Base-by-base conservation (phyloP, 768 basidiomycete genomes). In the Galerina marginata region DNA sequence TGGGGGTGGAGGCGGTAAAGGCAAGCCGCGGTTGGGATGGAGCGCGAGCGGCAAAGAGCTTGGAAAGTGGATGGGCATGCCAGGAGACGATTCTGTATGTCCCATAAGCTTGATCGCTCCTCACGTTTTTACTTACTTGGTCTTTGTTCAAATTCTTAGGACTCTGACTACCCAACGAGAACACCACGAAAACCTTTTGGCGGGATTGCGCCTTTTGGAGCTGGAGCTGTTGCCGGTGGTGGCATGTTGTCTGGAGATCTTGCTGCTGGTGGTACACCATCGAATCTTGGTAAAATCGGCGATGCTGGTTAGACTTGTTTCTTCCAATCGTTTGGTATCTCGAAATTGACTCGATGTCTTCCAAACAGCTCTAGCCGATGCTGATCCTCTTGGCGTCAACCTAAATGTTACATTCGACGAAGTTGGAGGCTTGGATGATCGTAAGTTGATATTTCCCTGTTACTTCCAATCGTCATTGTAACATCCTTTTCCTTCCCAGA, bases 341-440 rank as follows among this genome's bases (percentile, higher is more conserved):
- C 65, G 33, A 65, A 61, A 46, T 42, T 65, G 40, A 61, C 62
- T 45, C 16, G 70, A 58, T 59, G 42, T 46, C 53, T 40, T 46
- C 5, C 15, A 53, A 39, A 61, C 47, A 93, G 95, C 87, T 42
- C 84, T 96, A 14, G 95, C 96, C 7, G 97, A 99, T 71, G 91
- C 93, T 2, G 97, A 99, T 75, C 97, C 97, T 3, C 81, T 99
- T 14, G 95, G 95, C 12, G 92, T 96, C 7, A 95, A 96, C 67
- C 85, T 88, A 65, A 93, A 92, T 64, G 91, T 99, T 7, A 96
- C 95, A 0, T 99, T 99, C 70, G 94, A 97, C 67, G 93, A 95
- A 76, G 93, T 99, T 26, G 97, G 97, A 23, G 97, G 97, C 3
- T 77, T 99, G 42, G 96, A 98, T 67, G 92, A 94, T 55, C 96